Evolutionary conservation across 2,329 filamentous ascomycete species (phyloP).

Genomic region (Thermothelomyces thermophilus): DNA sequence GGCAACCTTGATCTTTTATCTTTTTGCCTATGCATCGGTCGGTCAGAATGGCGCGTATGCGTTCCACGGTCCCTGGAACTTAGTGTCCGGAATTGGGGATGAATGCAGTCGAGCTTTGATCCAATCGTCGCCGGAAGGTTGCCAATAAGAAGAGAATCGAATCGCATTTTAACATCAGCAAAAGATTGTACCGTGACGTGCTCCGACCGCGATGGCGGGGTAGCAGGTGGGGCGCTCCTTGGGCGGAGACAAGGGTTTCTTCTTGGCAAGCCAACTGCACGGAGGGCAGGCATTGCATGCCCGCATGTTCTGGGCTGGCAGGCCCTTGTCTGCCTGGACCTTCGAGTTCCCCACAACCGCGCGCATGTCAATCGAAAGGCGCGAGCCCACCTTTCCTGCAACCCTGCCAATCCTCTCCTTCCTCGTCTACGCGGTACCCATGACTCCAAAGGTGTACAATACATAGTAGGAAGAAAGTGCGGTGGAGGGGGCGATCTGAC

Average conservation of each 20-base stretch:
- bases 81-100: too few relatives aligned
- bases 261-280: background rate
- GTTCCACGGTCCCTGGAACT: conserved; percentile 1
- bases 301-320: background rate
- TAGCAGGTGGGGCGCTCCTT: conserved; percentile 7
- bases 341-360: background rate
- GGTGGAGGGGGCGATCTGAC: conserved; percentile 18
- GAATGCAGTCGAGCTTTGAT: background rate
- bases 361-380: conserved; percentile 28
- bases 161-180: background rate
- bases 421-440: conserved; percentile 7
- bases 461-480: conserved; percentile 13
- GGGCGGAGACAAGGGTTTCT: conserved; percentile 6
- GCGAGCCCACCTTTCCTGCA: conserved; percentile 22
- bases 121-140: background rate
- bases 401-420: conserved; percentile 5
- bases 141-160: background rate
- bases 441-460: conserved; percentile 18
- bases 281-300: background rate
- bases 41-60: background rate
- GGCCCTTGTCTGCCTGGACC: background rate
- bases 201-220: conserved; percentile 15
- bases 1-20: conserved; percentile 7
- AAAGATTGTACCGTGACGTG: background rate
- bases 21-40: background rate